Percentiles rank a stretch among this genome's conserved stretches.
phyloP scores from a whole-genome alignment of 2,329 filamentous ascomycete genomes.

The Coniosporium tulheliwenetii region DNA sequence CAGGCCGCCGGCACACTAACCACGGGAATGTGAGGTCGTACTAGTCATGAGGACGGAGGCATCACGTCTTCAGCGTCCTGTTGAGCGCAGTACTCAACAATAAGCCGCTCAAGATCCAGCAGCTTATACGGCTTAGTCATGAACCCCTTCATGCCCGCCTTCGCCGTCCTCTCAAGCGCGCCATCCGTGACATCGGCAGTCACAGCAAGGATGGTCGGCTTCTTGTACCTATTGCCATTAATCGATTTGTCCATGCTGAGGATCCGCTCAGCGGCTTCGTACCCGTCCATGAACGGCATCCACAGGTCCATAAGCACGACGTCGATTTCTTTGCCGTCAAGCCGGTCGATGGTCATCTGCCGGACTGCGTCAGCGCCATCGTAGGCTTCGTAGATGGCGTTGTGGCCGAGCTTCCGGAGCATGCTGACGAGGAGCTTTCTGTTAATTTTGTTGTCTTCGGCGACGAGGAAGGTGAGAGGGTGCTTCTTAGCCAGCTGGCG shows the following conservation, averaged over 20 bases:
- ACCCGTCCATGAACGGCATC: slow-evolving; percentile 63
- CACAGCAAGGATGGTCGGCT: slow-evolving; percentile 41
- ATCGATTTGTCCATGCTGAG: slow-evolving; percentile 31
- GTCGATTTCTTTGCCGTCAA: slow-evolving; percentile 30
- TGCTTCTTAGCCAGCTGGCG: slow-evolving; percentile 41
- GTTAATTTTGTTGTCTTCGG: slow-evolving; percentile 60
- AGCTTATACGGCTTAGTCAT: slow-evolving; percentile 55
- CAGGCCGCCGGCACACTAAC: too few relatives aligned
- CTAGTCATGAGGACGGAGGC: too few relatives aligned
- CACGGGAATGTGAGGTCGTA: too few relatives aligned
- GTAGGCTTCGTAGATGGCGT: slow-evolving; percentile 45
- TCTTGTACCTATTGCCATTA: slow-evolving; percentile 1
- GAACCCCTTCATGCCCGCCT: slow-evolving; percentile 51
- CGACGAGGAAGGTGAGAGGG: slow-evolving; percentile 52
- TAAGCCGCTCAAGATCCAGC: slow-evolving; percentile 44
- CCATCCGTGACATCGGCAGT: slow-evolving; percentile 52
- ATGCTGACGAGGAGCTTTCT: slow-evolving; percentile 51
- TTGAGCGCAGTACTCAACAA: slow-evolving; percentile 29
- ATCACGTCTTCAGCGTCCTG: too few relatives aligned
- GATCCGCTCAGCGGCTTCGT: slow-evolving; percentile 50
- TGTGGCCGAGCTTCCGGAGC: slow-evolving; percentile 52
- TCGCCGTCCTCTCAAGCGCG: slow-evolving; percentile 42
- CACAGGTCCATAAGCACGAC: slow-evolving; percentile 60
- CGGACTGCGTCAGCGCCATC: slow-evolving; percentile 54
- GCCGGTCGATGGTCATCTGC: slow-evolving; percentile 28